Evolutionary conservation across 768 basidiomycete genomes (phyloP).

Genomic region (Austroboletus eburneus): DNA sequence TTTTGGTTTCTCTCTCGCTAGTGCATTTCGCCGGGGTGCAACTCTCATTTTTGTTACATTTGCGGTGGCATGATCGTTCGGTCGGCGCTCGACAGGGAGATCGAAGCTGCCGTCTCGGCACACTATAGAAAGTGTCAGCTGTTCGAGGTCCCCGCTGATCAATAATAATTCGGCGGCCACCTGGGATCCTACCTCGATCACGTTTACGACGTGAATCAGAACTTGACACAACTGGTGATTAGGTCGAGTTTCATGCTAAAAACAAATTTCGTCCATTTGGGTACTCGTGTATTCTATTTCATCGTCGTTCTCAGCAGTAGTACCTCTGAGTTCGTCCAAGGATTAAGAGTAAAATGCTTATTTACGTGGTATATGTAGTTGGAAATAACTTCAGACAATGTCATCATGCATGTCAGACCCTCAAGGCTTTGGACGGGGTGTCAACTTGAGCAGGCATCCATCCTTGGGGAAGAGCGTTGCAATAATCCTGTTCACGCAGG

Average conservation of each 20-base stretch:
- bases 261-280: no score
- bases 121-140: slow-evolving; percentile 35
- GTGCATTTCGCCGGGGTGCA: slow-evolving; percentile 58
- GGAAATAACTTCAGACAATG: not conserved
- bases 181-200: no score
- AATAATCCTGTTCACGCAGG: slow-evolving; percentile 58
- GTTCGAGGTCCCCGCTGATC: slow-evolving; percentile 38
- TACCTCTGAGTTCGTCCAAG: no score
- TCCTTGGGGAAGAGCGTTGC: slow-evolving; percentile 98
- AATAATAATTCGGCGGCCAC: no score
- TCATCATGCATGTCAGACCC: not conserved
- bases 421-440: slow-evolving; percentile 45
- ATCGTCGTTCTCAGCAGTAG: no score
- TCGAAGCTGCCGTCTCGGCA: slow-evolving; percentile 23
- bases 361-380: slow-evolving; percentile 12
- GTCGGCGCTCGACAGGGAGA: slow-evolving; percentile 33
- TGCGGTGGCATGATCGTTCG: slow-evolving; percentile 47
- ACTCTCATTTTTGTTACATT: slow-evolving; percentile 54
- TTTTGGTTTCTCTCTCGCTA: slow-evolving; percentile 16
- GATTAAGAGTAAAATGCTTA: slow-evolving; percentile 8
- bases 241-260: no score
- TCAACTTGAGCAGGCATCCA: slow-evolving; percentile 76
- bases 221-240: no score
- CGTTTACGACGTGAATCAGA: no score
- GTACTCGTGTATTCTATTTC: no score